These are phyloP conservation scores for Chlorella sp. DNA, from an alignment of 139 green algal species.

Conservation along the genomic window DNA sequence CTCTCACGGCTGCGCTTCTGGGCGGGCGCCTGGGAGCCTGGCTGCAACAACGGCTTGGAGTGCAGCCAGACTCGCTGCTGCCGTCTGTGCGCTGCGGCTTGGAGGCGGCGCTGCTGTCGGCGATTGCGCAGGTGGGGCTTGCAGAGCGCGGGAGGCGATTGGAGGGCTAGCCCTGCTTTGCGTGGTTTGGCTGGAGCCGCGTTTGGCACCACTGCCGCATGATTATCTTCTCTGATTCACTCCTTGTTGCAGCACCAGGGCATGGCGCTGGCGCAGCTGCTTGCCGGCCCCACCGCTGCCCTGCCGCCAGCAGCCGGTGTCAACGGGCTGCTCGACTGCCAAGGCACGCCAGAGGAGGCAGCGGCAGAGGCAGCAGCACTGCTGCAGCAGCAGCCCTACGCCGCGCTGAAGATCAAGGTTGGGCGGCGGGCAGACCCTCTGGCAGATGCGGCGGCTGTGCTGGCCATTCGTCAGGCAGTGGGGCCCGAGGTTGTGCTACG, in stretches of 20 bases:
- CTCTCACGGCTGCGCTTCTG: slow-evolving; percentile 52
- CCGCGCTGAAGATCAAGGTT: slow-evolving; percentile 92
- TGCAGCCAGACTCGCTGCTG: slow-evolving; percentile 52
- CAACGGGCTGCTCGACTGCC: slow-evolving; percentile 60
- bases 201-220: too few species aligned
- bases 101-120: slow-evolving; percentile 78
- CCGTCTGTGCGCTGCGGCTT: slow-evolving; percentile 79
- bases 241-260: slow-evolving; percentile 51
- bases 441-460: slow-evolving; percentile 80
- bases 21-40: slow-evolving; percentile 64
- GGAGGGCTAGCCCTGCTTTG: too few species aligned
- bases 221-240: too few species aligned
- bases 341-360: slow-evolving; percentile 3
- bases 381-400: slow-evolving; percentile 55
- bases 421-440: slow-evolving; percentile 52
- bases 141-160: too few species aligned
- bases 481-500: slow-evolving; percentile 73
- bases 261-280: slow-evolving; percentile 29
- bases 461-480: slow-evolving; percentile 69
- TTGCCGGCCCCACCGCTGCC: background rate
- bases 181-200: slow-evolving; percentile 49
- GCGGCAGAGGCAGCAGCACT: slow-evolving; percentile 38
- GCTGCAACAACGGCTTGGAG: slow-evolving; percentile 56
- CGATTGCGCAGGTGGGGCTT: slow-evolving; percentile 8
- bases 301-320: slow-evolving; percentile 18